These are phyloP conservation scores for Astrothelium subdiscretum DNA, from an alignment of 495 filamentous ascomycete species.

Conservation along the genomic window DNA sequence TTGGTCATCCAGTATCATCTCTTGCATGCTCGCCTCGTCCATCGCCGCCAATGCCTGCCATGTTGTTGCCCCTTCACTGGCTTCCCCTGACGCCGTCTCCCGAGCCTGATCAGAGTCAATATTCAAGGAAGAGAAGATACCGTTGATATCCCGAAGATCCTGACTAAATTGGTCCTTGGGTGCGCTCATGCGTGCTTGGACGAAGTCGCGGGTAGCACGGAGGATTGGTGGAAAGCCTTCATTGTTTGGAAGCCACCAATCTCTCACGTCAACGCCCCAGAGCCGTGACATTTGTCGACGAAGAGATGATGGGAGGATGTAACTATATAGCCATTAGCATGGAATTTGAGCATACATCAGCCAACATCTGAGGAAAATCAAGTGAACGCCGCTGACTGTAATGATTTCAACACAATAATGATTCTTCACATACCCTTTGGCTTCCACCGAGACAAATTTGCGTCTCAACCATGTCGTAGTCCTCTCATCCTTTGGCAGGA, in stretches of 20 bases:
- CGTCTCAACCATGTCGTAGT: slow-evolving; percentile 74
- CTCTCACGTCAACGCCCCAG: slow-evolving; percentile 55
- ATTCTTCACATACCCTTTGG: slow-evolving; percentile 69
- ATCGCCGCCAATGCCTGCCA: background rate
- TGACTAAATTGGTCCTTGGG: slow-evolving; percentile 51
- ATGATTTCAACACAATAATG: background rate
- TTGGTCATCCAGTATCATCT: background rate
- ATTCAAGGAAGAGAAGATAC: slow-evolving; percentile 41
- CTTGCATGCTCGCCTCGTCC: background rate
- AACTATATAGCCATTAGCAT: slow-evolving; percentile 39
- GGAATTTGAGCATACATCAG: background rate
- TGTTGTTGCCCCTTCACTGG: background rate
- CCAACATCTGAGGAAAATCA: background rate
- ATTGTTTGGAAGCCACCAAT: slow-evolving; percentile 83
- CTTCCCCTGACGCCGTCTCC: background rate
- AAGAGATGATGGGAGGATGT: slow-evolving; percentile 65
- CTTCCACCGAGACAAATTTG: slow-evolving; percentile 69
- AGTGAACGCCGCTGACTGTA: background rate
- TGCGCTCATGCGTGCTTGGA: slow-evolving; percentile 52
- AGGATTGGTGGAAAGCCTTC: slow-evolving; percentile 61
- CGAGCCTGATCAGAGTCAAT: background rate
- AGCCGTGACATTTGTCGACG: slow-evolving; percentile 60
- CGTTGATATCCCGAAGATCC: slow-evolving; percentile 63
- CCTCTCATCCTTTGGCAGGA: slow-evolving; percentile 58
- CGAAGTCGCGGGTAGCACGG: slow-evolving; percentile 63